Conservation (phyloP, 768 basidiomycete species). For the Mycena rosella region DNA sequence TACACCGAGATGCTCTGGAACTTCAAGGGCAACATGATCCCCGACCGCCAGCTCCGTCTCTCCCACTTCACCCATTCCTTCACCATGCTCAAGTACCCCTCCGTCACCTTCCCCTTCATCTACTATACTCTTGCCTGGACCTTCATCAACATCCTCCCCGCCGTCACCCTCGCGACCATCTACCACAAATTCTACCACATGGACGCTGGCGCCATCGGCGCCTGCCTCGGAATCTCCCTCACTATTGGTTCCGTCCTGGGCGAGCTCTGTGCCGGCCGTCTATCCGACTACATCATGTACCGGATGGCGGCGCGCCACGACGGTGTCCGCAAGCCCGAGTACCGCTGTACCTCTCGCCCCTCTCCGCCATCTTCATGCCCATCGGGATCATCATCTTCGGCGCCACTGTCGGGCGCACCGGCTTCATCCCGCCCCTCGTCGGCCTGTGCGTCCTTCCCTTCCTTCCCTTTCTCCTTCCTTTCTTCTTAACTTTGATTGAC, state of each 20-base stretch:
- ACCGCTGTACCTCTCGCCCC: constrained; percentile 28
- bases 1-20: constrained; percentile 26
- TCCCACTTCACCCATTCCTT: constrained; percentile 28
- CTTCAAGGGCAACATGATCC: constrained; percentile 30
- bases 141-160: constrained; percentile 27
- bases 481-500: too few relatives aligned
- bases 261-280: constrained; percentile 21
- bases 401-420: constrained; percentile 28
- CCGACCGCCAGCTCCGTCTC: constrained; percentile 9
- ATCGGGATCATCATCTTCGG: constrained; percentile 27
- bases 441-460: neutral
- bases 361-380: constrained; percentile 28
- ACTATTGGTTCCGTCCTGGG: constrained; percentile 28
- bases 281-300: constrained; percentile 27
- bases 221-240: constrained; percentile 29
- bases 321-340: constrained; percentile 27
- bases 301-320: constrained; percentile 25
- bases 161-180: constrained; percentile 24
- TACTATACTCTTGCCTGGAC: constrained; percentile 32
- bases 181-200: constrained; percentile 25
- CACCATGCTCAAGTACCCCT: constrained; percentile 28
- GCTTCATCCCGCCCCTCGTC: constrained; percentile 26
- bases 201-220: constrained; percentile 23
- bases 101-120: constrained; percentile 23
- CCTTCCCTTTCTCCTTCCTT: too few relatives aligned